These are phyloP conservation scores for Auxenochlorella pyrenoidosa DNA, from an alignment of 139 green algal genomes.

Conservation along the genomic window DNA sequence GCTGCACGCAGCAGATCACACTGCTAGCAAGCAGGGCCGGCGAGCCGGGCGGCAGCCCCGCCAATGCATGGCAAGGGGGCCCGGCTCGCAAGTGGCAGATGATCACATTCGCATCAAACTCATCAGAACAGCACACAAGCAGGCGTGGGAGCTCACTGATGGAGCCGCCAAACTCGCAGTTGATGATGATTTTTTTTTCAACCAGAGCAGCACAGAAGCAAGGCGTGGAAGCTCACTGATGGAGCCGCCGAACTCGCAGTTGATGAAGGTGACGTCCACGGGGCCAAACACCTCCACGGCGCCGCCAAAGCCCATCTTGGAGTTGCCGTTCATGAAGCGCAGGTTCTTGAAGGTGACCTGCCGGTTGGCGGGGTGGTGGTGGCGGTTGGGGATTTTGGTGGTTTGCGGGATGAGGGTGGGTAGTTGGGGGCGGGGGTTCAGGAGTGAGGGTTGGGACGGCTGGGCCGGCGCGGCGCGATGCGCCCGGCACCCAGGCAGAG, in stretches of 20 bases:
- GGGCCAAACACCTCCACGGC: conserved; percentile 12
- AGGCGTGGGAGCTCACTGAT: not conserved
- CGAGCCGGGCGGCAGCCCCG: too few species aligned
- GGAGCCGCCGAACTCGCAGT: conserved; percentile 40
- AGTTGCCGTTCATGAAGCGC: conserved; percentile 38
- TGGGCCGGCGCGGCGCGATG: too few species aligned
- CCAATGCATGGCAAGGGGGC: too few species aligned
- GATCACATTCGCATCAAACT: too few species aligned
- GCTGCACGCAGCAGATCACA: too few species aligned
- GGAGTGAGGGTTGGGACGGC: too few species aligned
- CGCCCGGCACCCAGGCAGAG: not conserved
- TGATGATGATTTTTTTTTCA: too few species aligned
- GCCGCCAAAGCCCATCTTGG: conserved; percentile 19
- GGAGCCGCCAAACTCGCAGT: conserved; percentile 36
- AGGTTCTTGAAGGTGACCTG: conserved; percentile 37
- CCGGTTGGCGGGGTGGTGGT: not conserved
- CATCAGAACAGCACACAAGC: not conserved
- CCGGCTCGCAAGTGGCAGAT: too few species aligned
- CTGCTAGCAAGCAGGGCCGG: too few species aligned
- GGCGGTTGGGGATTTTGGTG: not conserved
- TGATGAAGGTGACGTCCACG: conserved; percentile 38
- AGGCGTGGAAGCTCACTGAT: not conserved
- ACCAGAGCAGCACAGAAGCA: not conserved
- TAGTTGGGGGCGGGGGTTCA: too few species aligned
- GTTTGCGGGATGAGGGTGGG: too few species aligned